Percentiles rank a stretch among this genome's conserved stretches.
These are phyloP conservation scores for Chlorociboria aeruginascens DNA, from an alignment of 495 filamentous ascomycete genomes.

Conservation along the genomic window DNA sequence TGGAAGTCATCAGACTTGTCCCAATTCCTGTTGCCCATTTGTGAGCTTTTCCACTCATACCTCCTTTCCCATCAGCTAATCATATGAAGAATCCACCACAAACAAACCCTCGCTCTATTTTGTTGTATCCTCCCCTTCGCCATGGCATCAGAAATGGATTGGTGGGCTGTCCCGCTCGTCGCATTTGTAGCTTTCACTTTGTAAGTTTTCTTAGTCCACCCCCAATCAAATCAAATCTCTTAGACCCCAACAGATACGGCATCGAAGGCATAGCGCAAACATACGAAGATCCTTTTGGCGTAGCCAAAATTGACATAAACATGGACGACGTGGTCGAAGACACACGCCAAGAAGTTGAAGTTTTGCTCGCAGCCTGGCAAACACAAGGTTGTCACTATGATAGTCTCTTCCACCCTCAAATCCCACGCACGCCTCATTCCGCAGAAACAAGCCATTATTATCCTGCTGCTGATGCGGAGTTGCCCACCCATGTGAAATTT, in stretches of 20 bases:
- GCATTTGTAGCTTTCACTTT: conserved; percentile 60
- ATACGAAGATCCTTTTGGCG: conserved; percentile 64
- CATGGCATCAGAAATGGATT: conserved; percentile 58
- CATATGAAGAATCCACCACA: conserved; percentile 50
- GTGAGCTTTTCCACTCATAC: conserved; percentile 24
- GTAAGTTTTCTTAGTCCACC: conserved; percentile 27
- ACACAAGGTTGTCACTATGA: conserved; percentile 14
- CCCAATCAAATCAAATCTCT: not conserved
- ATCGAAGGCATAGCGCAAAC: conserved; percentile 40
- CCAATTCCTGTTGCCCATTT: conserved; percentile 67
- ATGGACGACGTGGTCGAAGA: conserved; percentile 67
- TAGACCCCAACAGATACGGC: conserved; percentile 17
- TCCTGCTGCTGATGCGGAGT: too few species aligned
- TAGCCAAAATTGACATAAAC: conserved; percentile 64
- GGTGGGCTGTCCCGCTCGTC: conserved; percentile 58
- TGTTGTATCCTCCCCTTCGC: conserved; percentile 64
- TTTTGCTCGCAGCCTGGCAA: conserved; percentile 53
- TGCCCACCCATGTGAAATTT: too few species aligned
- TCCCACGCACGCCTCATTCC: not conserved
- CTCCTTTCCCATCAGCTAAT: not conserved
- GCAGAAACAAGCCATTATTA: too few species aligned
- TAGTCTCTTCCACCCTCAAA: conserved; percentile 16
- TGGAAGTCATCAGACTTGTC: conserved; percentile 65
- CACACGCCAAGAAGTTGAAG: conserved; percentile 48
- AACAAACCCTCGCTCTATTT: conserved; percentile 63